Conservation (phyloP, 2,329 filamentous ascomycete genomes). For the Paraconiothyrium brasiliense region DNA sequence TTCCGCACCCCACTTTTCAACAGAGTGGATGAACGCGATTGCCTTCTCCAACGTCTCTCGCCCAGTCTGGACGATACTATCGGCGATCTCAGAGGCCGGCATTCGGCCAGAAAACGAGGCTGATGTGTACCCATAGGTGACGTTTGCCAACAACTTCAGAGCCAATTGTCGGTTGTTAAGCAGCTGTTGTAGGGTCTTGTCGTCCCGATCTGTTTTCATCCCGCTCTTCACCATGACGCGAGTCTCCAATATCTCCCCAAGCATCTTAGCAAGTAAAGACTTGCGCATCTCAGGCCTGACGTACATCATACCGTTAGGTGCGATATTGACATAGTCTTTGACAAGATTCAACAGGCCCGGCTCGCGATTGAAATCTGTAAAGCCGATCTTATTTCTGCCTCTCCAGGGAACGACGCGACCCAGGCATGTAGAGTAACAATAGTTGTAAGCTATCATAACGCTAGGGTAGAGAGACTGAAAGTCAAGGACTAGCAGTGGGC, state of each 20-base stretch:
- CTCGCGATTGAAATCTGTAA: conserved; percentile 84
- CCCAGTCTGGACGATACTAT: conserved; percentile 96
- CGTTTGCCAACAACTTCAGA: conserved; percentile 96
- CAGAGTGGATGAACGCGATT: conserved; percentile 90
- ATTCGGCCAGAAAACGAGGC: conserved; percentile 96
- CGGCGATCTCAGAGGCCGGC: conserved; percentile 97
- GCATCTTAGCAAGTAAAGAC: conserved; percentile 93
- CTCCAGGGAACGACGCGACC: conserved; percentile 87
- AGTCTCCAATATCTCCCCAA: conserved; percentile 94
- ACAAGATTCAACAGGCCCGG: conserved; percentile 78
- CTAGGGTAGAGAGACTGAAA: conserved; percentile 97
- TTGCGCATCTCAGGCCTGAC: conserved; percentile 84
- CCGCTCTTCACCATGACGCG: conserved; percentile 97
- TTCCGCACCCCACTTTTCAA: conserved; percentile 88
- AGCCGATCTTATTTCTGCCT: conserved; percentile 94
- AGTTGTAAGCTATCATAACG: conserved; percentile 99
- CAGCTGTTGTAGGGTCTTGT: conserved; percentile 83
- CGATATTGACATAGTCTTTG: conserved; percentile 86
- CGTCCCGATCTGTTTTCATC: conserved; percentile 93
- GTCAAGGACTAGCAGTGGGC: conserved; percentile 88
- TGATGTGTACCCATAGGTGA: conserved; percentile 97
- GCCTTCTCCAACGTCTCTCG: conserved; percentile 94
- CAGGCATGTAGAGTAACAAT: conserved; percentile 96
- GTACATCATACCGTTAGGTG: conserved; percentile 98
- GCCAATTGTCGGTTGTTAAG: conserved; percentile 94